Conservation (phyloP, 495 filamentous ascomycete species). For the Hyaloscypha bicolor region DNA sequence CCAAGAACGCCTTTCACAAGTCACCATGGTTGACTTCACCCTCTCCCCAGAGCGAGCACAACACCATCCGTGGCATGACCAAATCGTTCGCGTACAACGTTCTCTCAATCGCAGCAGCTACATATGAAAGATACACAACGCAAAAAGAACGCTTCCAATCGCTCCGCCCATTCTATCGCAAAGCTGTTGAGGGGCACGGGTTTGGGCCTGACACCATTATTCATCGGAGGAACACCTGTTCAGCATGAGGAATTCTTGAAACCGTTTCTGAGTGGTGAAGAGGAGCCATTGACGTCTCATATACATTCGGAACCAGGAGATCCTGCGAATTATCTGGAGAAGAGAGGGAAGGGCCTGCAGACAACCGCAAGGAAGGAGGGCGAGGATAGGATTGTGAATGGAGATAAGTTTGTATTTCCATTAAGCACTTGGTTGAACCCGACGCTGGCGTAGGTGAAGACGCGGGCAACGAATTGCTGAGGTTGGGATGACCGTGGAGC, state of each 20-base stretch:
- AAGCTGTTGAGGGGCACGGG: constrained; percentile 49
- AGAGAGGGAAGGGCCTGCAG: constrained; percentile 45
- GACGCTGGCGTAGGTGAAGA: constrained; percentile 27
- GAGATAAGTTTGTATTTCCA: constrained; percentile 49
- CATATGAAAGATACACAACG: constrained; percentile 37
- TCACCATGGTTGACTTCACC: constrained; percentile 42
- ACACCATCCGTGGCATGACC: constrained; percentile 38
- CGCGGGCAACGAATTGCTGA: constrained; percentile 56
- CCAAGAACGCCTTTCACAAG: neutral
- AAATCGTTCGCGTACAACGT: constrained; percentile 38
- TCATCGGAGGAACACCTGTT: constrained; percentile 43
- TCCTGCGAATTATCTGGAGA: constrained; percentile 54
- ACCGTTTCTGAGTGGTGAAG: constrained; percentile 49
- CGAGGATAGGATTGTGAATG: constrained; percentile 55
- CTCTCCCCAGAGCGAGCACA: constrained; percentile 39
- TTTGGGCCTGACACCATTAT: constrained; percentile 51
- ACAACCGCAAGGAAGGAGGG: constrained; percentile 53
- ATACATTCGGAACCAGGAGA: constrained; percentile 53
- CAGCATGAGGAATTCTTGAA: constrained; percentile 46
- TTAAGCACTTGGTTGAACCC: neutral
- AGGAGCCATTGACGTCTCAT: too few species aligned
- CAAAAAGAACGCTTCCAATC: constrained; percentile 47
- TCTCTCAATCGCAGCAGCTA: constrained; percentile 38
- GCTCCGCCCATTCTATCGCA: constrained; percentile 46
- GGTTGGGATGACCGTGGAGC: constrained; percentile 56